Base-by-base conservation (phyloP, 208 protist genomes). In the Trypanosomatidae sp. region DNA sequence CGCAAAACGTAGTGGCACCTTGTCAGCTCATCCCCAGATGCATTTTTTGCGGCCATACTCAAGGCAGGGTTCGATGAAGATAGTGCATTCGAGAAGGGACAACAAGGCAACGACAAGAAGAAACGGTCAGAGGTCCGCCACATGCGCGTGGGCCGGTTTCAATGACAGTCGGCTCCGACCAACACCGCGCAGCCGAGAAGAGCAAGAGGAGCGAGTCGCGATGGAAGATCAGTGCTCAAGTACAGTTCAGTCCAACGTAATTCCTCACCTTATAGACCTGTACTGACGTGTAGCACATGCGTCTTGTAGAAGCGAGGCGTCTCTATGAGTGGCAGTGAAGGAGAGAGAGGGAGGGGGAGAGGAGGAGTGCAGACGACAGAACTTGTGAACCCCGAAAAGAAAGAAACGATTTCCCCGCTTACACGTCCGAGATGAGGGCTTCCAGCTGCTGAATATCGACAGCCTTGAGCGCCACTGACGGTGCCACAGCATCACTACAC, bases 361-460 rank as follows among this genome's bases (percentile, higher is more conserved):
- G 17, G 19, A n/a, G 30, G 17, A 19, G 33, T 1, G 17, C 13
- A 62, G 33, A 13, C 46, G 6, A 4, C 9, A 7, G 19, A 3
- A 19, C 13, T 65, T 46, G 17, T 22, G 60, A 44, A 4, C 44
- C 9, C 2, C 33, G 15, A 5, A 33, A 0, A 19, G 10, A 50
- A 44, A 36, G 28, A 19, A n/a, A 33, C 4, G 33, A 12, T 25
- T 41, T 43, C 15, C 17, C 64, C 8, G 53, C 43, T 56, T 30
- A 53, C 3, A 69, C 15, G 19, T 81, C 77, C 9, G 68, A 58
- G 64, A 85, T 69, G 53, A 85, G 68, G 12, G 77, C 77, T 55
- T 70, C 79, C 17, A 80, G 66, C 70, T 83, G 68, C 59, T 76
- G 69, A 52, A 83, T 28, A 50, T 80, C 66, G 10, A 81, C 66